phyloP scores from a whole-genome alignment of 306 rosid species.

The Myrica gale region DNA sequence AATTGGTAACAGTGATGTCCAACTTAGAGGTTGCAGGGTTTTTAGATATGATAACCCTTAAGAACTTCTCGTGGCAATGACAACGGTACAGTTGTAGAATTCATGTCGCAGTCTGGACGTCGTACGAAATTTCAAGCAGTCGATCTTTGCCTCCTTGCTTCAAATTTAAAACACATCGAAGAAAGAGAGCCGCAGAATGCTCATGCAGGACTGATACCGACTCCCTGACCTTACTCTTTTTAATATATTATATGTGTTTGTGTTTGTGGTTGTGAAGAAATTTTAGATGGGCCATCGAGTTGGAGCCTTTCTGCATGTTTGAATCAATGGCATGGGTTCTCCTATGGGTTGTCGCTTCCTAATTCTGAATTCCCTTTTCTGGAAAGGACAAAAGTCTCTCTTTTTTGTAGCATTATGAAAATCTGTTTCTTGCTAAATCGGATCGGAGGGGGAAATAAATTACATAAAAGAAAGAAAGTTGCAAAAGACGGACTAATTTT shows the following conservation, averaged over 20 bases:
- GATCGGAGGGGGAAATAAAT: not conserved
- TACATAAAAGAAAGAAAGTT: not conserved
- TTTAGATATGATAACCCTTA: constrained; percentile 37
- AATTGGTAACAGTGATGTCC: constrained; percentile 41
- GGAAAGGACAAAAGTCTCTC: not conserved
- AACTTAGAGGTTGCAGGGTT: constrained; percentile 41
- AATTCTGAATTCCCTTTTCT: not conserved
- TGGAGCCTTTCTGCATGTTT: constrained; percentile 27
- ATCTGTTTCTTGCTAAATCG: not conserved
- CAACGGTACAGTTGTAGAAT: constrained; percentile 38
- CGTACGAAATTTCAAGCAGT: constrained; percentile 30
- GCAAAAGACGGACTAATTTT: too few relatives aligned
- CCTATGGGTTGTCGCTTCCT: constrained; percentile 56
- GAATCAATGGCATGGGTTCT: constrained; percentile 41
- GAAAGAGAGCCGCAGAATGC: constrained; percentile 20
- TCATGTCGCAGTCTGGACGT: constrained; percentile 40
- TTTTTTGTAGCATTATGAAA: not conserved
- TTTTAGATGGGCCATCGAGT: constrained; percentile 31
- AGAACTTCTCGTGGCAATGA: constrained; percentile 34
- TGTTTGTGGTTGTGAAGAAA: constrained; percentile 32
- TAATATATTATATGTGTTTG: constrained; percentile 20
- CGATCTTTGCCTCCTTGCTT: constrained; percentile 40
- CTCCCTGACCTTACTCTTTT: not conserved
- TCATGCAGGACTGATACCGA: constrained; percentile 6
- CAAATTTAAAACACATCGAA: constrained; percentile 16